phyloP scores from a whole-genome alignment of 176 grass and related monocot genomes.

The Ananas comosus region DNA sequence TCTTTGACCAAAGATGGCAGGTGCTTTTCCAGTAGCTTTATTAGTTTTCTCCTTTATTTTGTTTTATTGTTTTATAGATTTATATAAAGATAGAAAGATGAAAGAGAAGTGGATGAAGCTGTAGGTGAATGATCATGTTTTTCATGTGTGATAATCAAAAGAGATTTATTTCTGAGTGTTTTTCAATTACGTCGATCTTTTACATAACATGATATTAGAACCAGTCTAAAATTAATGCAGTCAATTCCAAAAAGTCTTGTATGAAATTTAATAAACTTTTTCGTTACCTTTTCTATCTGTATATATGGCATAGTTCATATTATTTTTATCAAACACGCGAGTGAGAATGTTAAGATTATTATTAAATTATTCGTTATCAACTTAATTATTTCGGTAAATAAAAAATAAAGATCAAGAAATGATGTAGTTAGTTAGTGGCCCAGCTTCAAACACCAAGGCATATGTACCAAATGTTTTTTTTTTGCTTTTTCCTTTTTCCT shows the following conservation, averaged over 20 bases:
- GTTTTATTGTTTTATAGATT: not conserved
- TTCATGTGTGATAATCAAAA: not conserved
- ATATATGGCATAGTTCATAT: too few relatives aligned
- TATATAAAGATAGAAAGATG: not conserved
- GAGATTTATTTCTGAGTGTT: not conserved
- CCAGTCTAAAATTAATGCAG: too few relatives aligned
- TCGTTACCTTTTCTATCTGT: too few relatives aligned
- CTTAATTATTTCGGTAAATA: not conserved
- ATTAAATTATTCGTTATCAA: too few relatives aligned
- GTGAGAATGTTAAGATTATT: too few relatives aligned
- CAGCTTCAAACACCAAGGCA: not conserved
- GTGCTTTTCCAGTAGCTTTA: conserved; percentile 3
- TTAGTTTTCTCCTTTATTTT: not conserved
- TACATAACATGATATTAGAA: too few relatives aligned
- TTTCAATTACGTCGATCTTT: too few relatives aligned
- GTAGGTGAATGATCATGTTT: not conserved
- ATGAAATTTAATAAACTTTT: too few relatives aligned
- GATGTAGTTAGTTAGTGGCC: not conserved
- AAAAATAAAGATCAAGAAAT: not conserved
- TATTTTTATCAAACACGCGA: too few relatives aligned
- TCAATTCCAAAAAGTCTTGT: too few relatives aligned
- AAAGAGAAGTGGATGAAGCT: not conserved
- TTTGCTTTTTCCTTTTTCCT: not conserved
- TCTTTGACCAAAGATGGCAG: not conserved
- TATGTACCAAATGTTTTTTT: not conserved